Evolutionary conservation across 768 basidiomycete species (phyloP).

Genomic region (Collybia nuda): DNA sequence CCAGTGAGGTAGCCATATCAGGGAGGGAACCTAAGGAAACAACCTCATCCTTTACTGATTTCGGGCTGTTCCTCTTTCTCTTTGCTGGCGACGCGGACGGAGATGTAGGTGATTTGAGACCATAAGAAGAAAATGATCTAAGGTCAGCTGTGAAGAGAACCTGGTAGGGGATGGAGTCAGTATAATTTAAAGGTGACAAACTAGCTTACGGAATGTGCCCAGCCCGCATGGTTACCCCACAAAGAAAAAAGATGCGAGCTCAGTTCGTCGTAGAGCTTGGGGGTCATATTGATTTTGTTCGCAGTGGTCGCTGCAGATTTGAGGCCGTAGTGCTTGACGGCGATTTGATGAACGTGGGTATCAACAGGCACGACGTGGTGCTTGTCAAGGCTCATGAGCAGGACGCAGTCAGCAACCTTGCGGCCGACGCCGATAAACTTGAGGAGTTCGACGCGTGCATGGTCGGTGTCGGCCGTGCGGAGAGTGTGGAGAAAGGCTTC

Average conservation of each 20-base stretch:
- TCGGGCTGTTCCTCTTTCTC: conserved; percentile 18
- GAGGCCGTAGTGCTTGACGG: conserved; percentile 73
- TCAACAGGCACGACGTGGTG: conserved; percentile 89
- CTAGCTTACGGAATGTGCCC: conserved; percentile 77
- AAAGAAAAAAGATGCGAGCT: conserved; percentile 54
- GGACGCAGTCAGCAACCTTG: conserved; percentile 94
- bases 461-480: conserved; percentile 44
- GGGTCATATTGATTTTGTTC: conserved; percentile 63
- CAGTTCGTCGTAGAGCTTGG: conserved; percentile 75
- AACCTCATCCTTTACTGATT: background rate
- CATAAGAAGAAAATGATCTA: conserved; percentile 63
- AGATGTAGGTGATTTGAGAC: conserved; percentile 31
- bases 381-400: conserved; percentile 93
- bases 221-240: conserved; percentile 89
- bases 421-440: conserved; percentile 89
- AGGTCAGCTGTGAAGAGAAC: conserved; percentile 77
- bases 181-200: background rate
- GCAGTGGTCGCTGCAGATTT: conserved; percentile 34
- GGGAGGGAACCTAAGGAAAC: background rate
- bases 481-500: conserved; percentile 63
- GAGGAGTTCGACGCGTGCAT: conserved; percentile 74
- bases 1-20: conserved; percentile 1
- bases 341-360: conserved; percentile 93
- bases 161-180: conserved; percentile 29
- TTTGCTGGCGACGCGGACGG: conserved; percentile 30